Percentiles rank a stretch among this genome's conserved stretches.
These are phyloP conservation scores for Myrmaecium sp. DNA, from an alignment of 2,329 filamentous ascomycete genomes.

Conservation along the genomic window DNA sequence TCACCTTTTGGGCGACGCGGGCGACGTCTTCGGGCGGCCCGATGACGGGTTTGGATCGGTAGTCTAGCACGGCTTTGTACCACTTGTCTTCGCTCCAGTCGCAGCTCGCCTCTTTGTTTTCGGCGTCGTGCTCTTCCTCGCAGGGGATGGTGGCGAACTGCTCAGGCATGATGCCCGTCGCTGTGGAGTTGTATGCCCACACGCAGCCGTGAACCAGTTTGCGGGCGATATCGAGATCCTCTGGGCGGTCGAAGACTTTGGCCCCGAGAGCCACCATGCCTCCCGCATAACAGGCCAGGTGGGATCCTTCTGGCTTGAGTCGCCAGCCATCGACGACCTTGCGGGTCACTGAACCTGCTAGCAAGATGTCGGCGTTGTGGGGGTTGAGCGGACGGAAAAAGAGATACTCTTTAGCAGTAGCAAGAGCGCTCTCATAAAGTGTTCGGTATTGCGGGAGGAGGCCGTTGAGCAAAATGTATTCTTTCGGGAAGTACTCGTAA, in stretches of 20 bases:
- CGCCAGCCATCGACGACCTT: slow-evolving; percentile 27
- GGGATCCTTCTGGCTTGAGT: slow-evolving; percentile 28
- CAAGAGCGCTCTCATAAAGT: slow-evolving; percentile 53
- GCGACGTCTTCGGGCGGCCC: slow-evolving; percentile 8
- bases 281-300: slow-evolving; percentile 37
- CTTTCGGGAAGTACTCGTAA: slow-evolving; percentile 42
- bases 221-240: slow-evolving; percentile 31
- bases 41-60: slow-evolving; percentile 1
- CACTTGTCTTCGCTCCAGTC: slow-evolving; percentile 26
- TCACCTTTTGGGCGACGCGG: slow-evolving; percentile 14
- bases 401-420: slow-evolving; percentile 53
- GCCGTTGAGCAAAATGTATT: slow-evolving; percentile 64
- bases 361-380: slow-evolving; percentile 50
- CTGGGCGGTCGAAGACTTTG: slow-evolving; percentile 31
- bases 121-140: slow-evolving; percentile 16
- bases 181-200: slow-evolving; percentile 34
- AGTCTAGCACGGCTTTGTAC: slow-evolving; percentile 14
- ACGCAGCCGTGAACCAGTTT: slow-evolving; percentile 38
- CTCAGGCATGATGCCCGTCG: slow-evolving; percentile 39
- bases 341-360: slow-evolving; percentile 41
- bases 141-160: slow-evolving; percentile 27
- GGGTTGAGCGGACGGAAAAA: slow-evolving; percentile 64
- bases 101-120: no score
- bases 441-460: slow-evolving; percentile 52
- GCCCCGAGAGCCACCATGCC: slow-evolving; percentile 38